Evolutionary conservation across 305 asterid species (phyloP).

Genomic region (Solanum chacoense): DNA sequence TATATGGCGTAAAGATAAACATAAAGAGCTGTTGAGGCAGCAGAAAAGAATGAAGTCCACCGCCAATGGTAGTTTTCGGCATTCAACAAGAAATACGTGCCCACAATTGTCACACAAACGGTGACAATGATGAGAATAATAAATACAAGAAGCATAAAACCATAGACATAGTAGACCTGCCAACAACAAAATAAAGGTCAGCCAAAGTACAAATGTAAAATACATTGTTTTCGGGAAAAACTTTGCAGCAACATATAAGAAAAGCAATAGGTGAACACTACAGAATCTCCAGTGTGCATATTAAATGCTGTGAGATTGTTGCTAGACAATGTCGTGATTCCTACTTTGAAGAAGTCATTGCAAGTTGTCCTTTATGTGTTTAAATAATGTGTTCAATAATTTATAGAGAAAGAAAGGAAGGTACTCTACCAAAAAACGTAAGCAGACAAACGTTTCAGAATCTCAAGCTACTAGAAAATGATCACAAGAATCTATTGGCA

Average conservation of each 20-base stretch:
- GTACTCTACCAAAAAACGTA: neutral
- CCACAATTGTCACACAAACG: conserved; percentile 29
- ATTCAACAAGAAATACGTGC: conserved; percentile 36
- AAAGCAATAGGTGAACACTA: neutral
- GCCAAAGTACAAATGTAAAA: neutral
- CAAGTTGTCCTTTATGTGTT: neutral
- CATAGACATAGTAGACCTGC: conserved; percentile 26
- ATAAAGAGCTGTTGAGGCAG: conserved; percentile 35
- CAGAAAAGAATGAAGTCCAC: conserved; percentile 39
- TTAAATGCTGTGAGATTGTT: neutral
- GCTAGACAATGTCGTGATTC: neutral
- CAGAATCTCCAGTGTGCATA: neutral
- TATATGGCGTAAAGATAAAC: conserved; percentile 31
- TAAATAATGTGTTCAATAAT: neutral
- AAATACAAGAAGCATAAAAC: conserved; percentile 23
- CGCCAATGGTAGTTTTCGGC: conserved; percentile 43
- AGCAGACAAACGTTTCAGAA: neutral
- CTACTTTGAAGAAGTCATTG: neutral
- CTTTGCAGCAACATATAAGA: neutral
- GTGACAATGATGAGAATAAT: conserved; percentile 30
- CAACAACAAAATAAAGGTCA: neutral
- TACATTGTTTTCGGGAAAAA: neutral
- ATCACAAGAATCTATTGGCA: neutral
- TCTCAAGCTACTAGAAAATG: neutral
- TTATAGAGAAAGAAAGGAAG: neutral